Evolutionary conservation across 805 yeast genomes (phyloP).

Genomic region (Wickerhamiella kurtzmanii): DNA sequence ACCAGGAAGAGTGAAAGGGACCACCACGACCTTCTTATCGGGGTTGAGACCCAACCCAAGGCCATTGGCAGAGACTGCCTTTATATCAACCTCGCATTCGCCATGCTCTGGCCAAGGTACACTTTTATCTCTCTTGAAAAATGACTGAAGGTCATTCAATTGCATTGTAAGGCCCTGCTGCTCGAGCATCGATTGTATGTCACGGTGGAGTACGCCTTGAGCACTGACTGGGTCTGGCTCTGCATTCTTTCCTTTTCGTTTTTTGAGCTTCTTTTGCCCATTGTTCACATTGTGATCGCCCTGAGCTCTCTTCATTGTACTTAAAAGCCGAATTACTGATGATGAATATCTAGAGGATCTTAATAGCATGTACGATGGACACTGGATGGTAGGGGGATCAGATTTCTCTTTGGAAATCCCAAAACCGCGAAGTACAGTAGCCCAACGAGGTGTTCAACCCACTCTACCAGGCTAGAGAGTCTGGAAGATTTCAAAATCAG

Average conservation of each 20-base stretch:
- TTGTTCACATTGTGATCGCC: not conserved
- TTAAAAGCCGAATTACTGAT: not conserved
- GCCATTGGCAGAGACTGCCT: slow-evolving; percentile 60
- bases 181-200: slow-evolving; percentile 41
- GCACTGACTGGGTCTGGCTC: slow-evolving; percentile 70
- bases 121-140: slow-evolving; percentile 38
- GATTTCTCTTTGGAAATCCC: not conserved
- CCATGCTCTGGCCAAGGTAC: slow-evolving; percentile 40
- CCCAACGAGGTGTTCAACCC: not conserved
- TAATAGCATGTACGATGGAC: not conserved
- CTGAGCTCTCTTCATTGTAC: not conserved
- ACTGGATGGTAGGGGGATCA: too few relatives aligned
- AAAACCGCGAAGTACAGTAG: not conserved
- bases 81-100: slow-evolving; percentile 44
- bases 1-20: slow-evolving; percentile 85
- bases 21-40: slow-evolving; percentile 45
- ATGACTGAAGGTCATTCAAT: slow-evolving; percentile 46
- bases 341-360: not conserved
- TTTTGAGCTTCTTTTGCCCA: not conserved
- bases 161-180: slow-evolving; percentile 23
- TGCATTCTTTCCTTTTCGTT: slow-evolving; percentile 36
- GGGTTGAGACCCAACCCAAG: slow-evolving; percentile 68
- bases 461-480: slow-evolving; percentile 10
- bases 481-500: slow-evolving; percentile 4
- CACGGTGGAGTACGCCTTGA: slow-evolving; percentile 61